Conservation (phyloP, 2,329 filamentous ascomycete species). For the Colletotrichum scovillei region DNA sequence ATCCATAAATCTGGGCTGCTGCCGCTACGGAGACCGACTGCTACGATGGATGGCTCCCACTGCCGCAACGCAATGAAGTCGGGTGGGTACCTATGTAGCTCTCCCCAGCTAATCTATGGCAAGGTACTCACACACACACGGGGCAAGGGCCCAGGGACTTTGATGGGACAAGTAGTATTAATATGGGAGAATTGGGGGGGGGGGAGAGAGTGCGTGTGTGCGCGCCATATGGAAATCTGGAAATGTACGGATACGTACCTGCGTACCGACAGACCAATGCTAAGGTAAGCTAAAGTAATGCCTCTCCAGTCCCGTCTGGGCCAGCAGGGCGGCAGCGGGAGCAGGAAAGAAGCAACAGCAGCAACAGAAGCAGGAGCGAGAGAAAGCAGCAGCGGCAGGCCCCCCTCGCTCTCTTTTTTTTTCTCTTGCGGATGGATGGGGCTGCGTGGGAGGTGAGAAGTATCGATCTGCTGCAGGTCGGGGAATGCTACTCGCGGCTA, state of each 20-base stretch:
- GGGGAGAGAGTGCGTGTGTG: not conserved
- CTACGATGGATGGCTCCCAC: not conserved
- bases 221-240: not conserved
- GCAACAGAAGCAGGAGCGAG: conserved; percentile 7
- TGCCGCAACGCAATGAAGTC: conserved; percentile 7
- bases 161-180: not conserved
- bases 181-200: not conserved
- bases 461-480: conserved; percentile 29
- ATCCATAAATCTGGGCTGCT: conserved; percentile 4
- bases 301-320: conserved; percentile 20
- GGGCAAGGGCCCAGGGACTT: conserved; percentile 4
- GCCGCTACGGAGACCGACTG: not conserved
- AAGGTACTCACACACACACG: not conserved
- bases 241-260: conserved; percentile 13
- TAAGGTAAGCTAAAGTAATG: conserved; percentile 2
- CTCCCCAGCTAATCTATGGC: not conserved
- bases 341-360: not conserved
- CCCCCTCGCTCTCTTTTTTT: conserved; percentile 14
- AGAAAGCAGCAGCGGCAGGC: conserved; percentile 5
- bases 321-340: conserved; percentile 18
- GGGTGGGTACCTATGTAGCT: not conserved
- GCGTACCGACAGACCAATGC: conserved; percentile 20
- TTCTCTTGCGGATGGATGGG: conserved; percentile 26
- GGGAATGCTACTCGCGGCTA: conserved; percentile 7
- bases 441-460: conserved; percentile 21